Evolutionary conservation across 2,329 filamentous ascomycete species (phyloP).

Genomic region (Chrysoporthe deuterocubensis): DNA sequence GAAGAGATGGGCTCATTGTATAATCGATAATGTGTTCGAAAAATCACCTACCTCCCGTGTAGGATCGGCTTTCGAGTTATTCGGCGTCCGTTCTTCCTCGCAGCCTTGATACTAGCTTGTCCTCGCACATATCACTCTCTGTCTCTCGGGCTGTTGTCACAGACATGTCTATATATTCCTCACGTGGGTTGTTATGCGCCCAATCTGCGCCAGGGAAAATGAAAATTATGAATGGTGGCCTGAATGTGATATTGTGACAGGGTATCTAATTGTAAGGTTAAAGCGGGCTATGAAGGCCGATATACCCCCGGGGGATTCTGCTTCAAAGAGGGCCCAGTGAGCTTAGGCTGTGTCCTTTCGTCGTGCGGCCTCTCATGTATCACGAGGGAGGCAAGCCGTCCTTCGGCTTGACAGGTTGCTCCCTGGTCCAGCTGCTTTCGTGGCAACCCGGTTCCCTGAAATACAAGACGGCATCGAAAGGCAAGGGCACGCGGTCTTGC

Average conservation of each 20-base stretch:
- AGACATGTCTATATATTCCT: no score
- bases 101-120: no score
- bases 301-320: background rate
- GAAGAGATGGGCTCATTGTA: no score
- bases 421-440: background rate
- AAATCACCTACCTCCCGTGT: no score
- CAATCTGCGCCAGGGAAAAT: background rate
- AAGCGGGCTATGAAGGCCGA: background rate
- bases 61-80: no score
- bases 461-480: background rate
- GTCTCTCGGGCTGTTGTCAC: no score
- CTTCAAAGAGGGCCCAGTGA: background rate
- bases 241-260: background rate
- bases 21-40: no score
- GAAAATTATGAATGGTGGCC: background rate
- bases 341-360: background rate
- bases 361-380: background rate
- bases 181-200: no score
- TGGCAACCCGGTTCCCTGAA: background rate
- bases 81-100: no score
- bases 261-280: constrained; percentile 7
- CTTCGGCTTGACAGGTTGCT: background rate
- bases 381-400: background rate
- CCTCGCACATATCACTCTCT: no score
- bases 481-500: background rate